phyloP scores from a whole-genome alignment of 805 yeast species.

The Myxozyma melibiosi region DNA sequence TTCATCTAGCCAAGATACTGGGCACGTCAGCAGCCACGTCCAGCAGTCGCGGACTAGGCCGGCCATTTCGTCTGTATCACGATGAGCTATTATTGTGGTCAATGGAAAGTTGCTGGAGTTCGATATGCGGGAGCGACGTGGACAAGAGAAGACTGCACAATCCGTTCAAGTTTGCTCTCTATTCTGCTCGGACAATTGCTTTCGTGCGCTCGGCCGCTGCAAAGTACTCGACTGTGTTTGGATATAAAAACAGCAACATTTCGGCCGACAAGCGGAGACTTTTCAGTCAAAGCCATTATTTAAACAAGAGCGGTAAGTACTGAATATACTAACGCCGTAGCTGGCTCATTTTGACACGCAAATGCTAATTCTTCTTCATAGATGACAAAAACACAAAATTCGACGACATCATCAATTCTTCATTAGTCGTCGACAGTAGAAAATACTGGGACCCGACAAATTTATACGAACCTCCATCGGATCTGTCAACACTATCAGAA shows the following conservation, averaged over 20 bases:
- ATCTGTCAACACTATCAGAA: too few species aligned
- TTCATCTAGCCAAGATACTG: background rate
- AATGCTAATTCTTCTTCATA: too few species aligned
- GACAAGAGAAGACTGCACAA: background rate
- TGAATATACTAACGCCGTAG: too few species aligned
- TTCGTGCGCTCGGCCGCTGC: constrained; percentile 12
- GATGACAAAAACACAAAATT: too few species aligned
- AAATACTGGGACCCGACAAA: too few species aligned
- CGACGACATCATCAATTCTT: too few species aligned
- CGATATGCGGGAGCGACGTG: constrained; percentile 5
- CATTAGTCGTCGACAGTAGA: too few species aligned
- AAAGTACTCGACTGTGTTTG: background rate
- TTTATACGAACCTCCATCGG: too few species aligned
- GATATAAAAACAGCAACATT: background rate
- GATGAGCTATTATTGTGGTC: constrained; percentile 30
- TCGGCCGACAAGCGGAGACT: too few species aligned
- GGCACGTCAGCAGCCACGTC: constrained; percentile 2
- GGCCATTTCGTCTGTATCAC: constrained; percentile 17
- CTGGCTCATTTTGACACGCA: too few species aligned
- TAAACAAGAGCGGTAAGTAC: too few species aligned
- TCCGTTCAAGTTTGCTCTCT: constrained; percentile 16
- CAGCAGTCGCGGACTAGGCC: constrained; percentile 11
- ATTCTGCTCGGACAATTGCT: constrained; percentile 19
- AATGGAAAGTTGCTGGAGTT: constrained; percentile 22
- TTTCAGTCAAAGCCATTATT: too few species aligned